Evolutionary conservation across 1,284 basidiomycete species (phyloP), one percentile per base, ranked within the genome.

Genomic region (Fomitopsis palustris): DNA sequence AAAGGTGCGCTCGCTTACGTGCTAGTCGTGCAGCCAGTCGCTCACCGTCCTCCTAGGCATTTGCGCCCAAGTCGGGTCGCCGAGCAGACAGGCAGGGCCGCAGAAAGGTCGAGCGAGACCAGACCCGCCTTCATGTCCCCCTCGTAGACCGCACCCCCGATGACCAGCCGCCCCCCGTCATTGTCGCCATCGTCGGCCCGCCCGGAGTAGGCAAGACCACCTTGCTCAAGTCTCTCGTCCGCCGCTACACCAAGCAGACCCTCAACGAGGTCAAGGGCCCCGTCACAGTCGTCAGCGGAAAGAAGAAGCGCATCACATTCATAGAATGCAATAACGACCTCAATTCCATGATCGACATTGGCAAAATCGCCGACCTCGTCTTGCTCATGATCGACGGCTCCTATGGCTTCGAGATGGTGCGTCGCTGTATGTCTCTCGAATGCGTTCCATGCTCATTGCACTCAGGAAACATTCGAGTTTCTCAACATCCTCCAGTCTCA

Each of bases 251-350:
- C 8, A 99, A 98, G 72, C 95, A 98, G 73, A 95, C 93, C 0
- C 76, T 99, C 17, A 87, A 85, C 63, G 92, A 98, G 56, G 88
- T 92, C 59, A 90, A 93, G 68, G 97, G 97, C 0, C 97, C 97
- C 1, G 87, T 99, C 43, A 99, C 97, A 0, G 92, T 99, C n/a
- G 92, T 99, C 54, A 88, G 81, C 62, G 87, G 96, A 55, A 99
- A 98, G 81, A 93, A 90, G 69, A 83, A 95, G 52, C 81, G 97
- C 16, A 80, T 99, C 23, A 98, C 96, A 0, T 96, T 99, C 74
- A 83, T 99, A 59, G 97, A 99, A 75, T 98, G 95, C 78, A 96
- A 96, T 69, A 98, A 96, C 72, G 95, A 98, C 77, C 81, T 99
- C 65, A 96, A 96, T 74, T 92, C 94, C 53, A 98, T 98, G 96